Conservation (phyloP, 495 filamentous ascomycete genomes). For the Podospora tetraspora region DNA sequence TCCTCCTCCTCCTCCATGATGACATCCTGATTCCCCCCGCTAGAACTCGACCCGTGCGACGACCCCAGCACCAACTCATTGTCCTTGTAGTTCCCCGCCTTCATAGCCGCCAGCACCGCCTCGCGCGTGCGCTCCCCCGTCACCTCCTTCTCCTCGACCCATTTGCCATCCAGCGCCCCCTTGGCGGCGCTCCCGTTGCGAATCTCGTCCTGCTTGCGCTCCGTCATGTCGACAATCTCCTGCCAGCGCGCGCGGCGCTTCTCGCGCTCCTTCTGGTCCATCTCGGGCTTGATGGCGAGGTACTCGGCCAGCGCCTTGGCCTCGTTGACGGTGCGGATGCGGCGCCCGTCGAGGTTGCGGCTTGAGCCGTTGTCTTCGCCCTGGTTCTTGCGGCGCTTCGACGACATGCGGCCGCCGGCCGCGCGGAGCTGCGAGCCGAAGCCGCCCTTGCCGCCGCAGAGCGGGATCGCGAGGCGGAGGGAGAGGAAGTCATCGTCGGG, state of each 20-base stretch:
- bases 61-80: conserved; percentile 36
- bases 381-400: conserved; percentile 77
- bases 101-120: conserved; percentile 74
- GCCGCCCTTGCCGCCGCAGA: conserved; percentile 91
- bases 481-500: conserved; percentile 62
- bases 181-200: conserved; percentile 57
- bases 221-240: conserved; percentile 74
- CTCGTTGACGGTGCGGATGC: conserved; percentile 85
- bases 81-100: conserved; percentile 54
- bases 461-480: conserved; percentile 66
- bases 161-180: conserved; percentile 71
- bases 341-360: conserved; percentile 87
- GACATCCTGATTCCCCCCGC: conserved; percentile 26
- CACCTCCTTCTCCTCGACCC: conserved; percentile 90
- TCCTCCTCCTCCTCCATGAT: conserved; percentile 29
- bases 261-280: conserved; percentile 89
- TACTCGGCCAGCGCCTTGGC: conserved; percentile 94
- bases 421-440: conserved; percentile 96
- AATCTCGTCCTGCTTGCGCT: conserved; percentile 74
- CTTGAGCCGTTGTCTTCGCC: conserved; percentile 83
- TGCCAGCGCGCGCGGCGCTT: conserved; percentile 75
- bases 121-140: conserved; percentile 74
- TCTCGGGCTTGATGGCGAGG: conserved; percentile 90
- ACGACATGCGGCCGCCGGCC: conserved; percentile 95
- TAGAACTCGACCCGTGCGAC: conserved; percentile 38